Evolutionary conservation across 805 yeast genomes (phyloP).

Genomic region (Candida fluviatilis): DNA sequence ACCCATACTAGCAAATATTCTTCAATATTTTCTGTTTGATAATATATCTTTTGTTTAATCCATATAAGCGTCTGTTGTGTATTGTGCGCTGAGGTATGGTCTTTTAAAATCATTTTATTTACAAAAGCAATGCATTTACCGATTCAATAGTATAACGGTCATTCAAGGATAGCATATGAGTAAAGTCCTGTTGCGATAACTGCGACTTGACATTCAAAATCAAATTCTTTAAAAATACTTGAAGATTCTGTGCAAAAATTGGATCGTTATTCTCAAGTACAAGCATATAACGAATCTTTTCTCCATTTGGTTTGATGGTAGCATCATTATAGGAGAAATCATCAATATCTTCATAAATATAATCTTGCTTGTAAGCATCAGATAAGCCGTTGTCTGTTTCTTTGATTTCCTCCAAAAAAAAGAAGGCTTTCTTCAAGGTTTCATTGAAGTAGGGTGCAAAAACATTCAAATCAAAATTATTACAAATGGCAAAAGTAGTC

Average conservation of each 20-base stretch:
- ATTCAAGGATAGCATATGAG: slow-evolving; percentile 25
- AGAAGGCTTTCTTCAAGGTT: slow-evolving; percentile 28
- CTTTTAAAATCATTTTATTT: too few species aligned
- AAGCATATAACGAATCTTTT: slow-evolving; percentile 31
- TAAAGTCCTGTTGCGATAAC: slow-evolving; percentile 27
- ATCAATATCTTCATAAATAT: slow-evolving; percentile 37
- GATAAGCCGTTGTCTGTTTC: slow-evolving; percentile 43
- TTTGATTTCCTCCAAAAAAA: slow-evolving; percentile 68
- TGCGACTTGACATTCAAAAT: slow-evolving; percentile 22
- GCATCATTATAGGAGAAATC: slow-evolving; percentile 39
- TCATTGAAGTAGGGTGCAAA: slow-evolving; percentile 18
- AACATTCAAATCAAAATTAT: slow-evolving; percentile 11
- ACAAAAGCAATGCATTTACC: slow-evolving; percentile 10
- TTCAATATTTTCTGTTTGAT: too few species aligned
- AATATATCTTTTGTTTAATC: too few species aligned
- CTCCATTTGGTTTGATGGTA: slow-evolving; percentile 40
- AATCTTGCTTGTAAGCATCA: slow-evolving; percentile 33
- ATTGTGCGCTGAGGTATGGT: too few species aligned
- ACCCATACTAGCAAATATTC: too few species aligned
- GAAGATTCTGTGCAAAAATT: slow-evolving; percentile 43
- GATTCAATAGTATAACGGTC: slow-evolving; percentile 33
- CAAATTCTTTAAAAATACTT: slow-evolving; percentile 34
- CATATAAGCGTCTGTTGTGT: too few species aligned
- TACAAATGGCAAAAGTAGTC: slow-evolving; percentile 29
- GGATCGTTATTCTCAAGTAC: slow-evolving; percentile 31